phyloP scores from a whole-genome alignment of 108 stramenopile species.

The Nitzschia putrida region DNA sequence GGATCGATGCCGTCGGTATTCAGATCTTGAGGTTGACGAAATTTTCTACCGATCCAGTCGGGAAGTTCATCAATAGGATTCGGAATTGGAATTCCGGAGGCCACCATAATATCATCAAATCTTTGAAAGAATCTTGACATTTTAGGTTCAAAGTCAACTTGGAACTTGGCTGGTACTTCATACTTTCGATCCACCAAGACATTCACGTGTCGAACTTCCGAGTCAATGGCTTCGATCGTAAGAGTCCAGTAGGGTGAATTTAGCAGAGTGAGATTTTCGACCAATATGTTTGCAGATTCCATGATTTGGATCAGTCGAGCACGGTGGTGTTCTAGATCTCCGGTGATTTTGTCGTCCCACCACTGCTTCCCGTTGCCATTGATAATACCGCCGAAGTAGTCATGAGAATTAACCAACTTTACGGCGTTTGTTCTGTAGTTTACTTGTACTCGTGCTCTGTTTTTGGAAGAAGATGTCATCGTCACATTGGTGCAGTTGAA shows the following conservation, averaged over 20 bases:
- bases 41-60: conserved; percentile 34
- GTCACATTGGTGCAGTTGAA: conserved; percentile 24
- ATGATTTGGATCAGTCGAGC: conserved; percentile 35
- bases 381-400: conserved; percentile 26
- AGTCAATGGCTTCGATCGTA: conserved; percentile 27
- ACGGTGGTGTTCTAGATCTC: conserved; percentile 20
- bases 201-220: conserved; percentile 40
- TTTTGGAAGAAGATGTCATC: conserved; percentile 18
- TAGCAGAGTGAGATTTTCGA: conserved; percentile 37
- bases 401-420: background rate
- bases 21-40: conserved; percentile 42
- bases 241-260: conserved; percentile 43
- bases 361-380: conserved; percentile 37
- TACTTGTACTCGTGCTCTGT: conserved; percentile 11
- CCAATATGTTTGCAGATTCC: conserved; percentile 25
- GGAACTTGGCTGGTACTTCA: background rate
- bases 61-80: conserved; percentile 29
- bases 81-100: conserved; percentile 6
- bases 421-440: conserved; percentile 16
- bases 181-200: conserved; percentile 37
- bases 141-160: background rate
- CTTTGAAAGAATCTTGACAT: conserved; percentile 9
- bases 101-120: background rate
- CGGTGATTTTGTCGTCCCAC: conserved; percentile 37
- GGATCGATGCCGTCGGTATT: conserved; percentile 58